Conservation (phyloP, 2,329 filamentous ascomycete species). For the Calonectria hongkongensis region DNA sequence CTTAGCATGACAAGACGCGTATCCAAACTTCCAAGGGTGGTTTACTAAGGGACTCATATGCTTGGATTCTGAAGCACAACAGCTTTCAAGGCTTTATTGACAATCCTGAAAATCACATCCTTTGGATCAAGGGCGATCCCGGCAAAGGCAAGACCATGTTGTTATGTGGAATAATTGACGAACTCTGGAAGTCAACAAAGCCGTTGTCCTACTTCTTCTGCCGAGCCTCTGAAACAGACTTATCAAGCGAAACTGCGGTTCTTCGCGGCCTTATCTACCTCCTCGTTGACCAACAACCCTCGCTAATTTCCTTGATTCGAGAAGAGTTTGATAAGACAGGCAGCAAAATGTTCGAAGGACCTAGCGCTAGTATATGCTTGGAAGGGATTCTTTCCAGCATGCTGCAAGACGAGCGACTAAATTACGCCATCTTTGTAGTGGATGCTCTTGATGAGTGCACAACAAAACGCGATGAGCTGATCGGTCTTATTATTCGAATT, state of each 20-base stretch:
- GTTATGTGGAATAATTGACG: slow-evolving; percentile 55
- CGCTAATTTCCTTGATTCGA: background rate
- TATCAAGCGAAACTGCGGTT: background rate
- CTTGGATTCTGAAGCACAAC: slow-evolving; percentile 57
- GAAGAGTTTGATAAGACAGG: background rate
- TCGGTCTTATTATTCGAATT: background rate
- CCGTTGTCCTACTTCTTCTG: slow-evolving; percentile 33
- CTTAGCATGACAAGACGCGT: slow-evolving; percentile 10
- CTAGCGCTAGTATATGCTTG: background rate
- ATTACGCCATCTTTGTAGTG: background rate
- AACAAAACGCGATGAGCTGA: background rate
- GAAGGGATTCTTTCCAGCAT: slow-evolving; percentile 6
- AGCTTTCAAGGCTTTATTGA: slow-evolving; percentile 55
- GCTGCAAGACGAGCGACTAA: slow-evolving; percentile 13
- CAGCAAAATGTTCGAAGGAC: background rate
- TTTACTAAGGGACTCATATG: slow-evolving; percentile 50
- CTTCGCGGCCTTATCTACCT: slow-evolving; percentile 26
- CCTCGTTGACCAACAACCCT: slow-evolving; percentile 18
- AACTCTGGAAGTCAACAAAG: slow-evolving; percentile 3
- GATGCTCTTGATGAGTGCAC: slow-evolving; percentile 29
- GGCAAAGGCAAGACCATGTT: slow-evolving; percentile 64
- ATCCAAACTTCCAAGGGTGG: slow-evolving; percentile 43
- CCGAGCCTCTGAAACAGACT: slow-evolving; percentile 6
- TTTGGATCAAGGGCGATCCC: slow-evolving; percentile 60
- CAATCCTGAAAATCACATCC: slow-evolving; percentile 42